Evolutionary conservation across 148 eudicot species (phyloP), one percentile per base, ranked within the genome.

Genomic region (Fallopia convolvulus): DNA sequence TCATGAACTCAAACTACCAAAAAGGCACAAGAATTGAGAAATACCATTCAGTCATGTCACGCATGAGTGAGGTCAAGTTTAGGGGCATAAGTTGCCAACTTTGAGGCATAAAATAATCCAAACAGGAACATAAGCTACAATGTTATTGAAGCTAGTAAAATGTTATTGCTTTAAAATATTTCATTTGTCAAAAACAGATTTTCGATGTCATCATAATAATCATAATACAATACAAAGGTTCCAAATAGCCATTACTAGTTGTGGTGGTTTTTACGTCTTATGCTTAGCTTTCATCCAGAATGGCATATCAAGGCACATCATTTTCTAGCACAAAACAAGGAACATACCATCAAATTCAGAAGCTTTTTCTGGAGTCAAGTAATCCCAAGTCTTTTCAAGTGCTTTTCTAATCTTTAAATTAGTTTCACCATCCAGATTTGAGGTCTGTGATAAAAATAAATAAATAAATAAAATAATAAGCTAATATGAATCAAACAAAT

Each of bases 351-450:
- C 89, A 58, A 95, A 95, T 81, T 90, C 94, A 58, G 85, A 83
- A 36, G 90, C 94, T 82, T 88, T 95, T 70, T 89, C 97, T 48
- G 93, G 90, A 20, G 85, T 74, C 74, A 93, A 79, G 70, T 86
- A 90, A 83, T 95, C 99, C 99, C 99, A 95, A 10, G 99, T 95
- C 87, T 91, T 93, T 76, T 95, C 99, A 79, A 89, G 79, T 70
- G 97, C 99, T 86, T 95, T 95, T 81, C 99, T 87, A 58, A 95
- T 95, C 90, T 95, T 95, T 82, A 95, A 84, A 84, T 95, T 95
- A 75, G 99, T 95, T 86, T 95, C 99, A 74, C 99, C 99, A 72
- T 95, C 99, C 82, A 95, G 82, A 89, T 95, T 95, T 72, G 97
- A 91, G 49, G 99, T 95, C 99, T 95, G 87, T 75, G 71, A 82